Evolutionary conservation across 345 rosid genomes (phyloP), one percentile per base, ranked within the genome.

Genomic region (Cardamine occulta): DNA sequence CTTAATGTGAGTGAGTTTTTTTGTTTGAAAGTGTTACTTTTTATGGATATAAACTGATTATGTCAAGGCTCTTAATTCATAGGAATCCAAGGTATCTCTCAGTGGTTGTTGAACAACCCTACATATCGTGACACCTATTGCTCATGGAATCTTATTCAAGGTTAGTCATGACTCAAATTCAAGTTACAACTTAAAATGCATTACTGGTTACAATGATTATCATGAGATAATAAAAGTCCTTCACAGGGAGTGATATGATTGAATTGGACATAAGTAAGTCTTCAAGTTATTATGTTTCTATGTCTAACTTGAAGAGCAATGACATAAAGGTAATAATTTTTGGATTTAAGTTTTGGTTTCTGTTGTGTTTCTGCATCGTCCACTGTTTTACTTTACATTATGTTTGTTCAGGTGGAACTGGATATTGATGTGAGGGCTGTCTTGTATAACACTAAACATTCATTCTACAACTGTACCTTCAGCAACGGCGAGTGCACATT

Each of bases 381-480:
- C 17, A 26, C 17, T 63, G 0, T 15, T 8, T 60, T 3, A 29
- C 48, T 60, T 75, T 39, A 10, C 29, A 8, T 63, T 44, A 57
- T 55, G n/a, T 56, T 74, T 82, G 63, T 66, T 80, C 87, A 92
- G 99, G 89, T 90, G 77, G 76, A 86, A 21, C 66, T 95, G 70
- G 79, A 83, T 66, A 52, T 92, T 70, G 77, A 75, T 65, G 59
- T 89, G 77, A 85, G 47, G 68, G 85, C 91, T 75, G 34, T 80
- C 34, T 74, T 87, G 54, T 95, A 90, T 44, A 87, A 92, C 70
- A 90, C 97, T 58, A 80, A 74, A 23, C 67, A 84, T 23, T 86
- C 97, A 56, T 86, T 87, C 80, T 88, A 81, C 87, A 87, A 79
- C 74, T 95, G 97, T 83, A 80, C 82, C 61, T 89, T 95, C 57